Evolutionary conservation across 1,284 basidiomycete genomes (phyloP).

Genomic region (Ceratobasidium sp.): DNA sequence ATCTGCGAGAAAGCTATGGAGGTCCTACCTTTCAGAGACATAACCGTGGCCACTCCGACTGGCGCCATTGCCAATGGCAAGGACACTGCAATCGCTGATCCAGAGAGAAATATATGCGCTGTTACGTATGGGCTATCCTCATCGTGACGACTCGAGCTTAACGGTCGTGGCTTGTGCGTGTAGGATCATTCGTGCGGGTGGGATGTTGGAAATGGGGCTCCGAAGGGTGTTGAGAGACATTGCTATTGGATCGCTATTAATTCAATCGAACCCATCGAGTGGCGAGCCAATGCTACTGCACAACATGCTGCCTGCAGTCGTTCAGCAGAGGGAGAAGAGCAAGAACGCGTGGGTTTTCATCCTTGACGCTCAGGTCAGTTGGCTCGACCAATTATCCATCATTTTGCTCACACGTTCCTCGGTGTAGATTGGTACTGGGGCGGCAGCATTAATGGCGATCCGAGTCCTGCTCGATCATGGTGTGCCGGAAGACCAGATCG

Average conservation of each 20-base stretch:
- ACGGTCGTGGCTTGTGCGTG: background rate
- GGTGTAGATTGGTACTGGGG: conserved; percentile 91
- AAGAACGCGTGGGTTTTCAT: conserved; percentile 84
- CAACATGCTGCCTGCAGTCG: conserved; percentile 76
- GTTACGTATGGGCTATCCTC: conserved; percentile 64
- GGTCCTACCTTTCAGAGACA: conserved; percentile 75
- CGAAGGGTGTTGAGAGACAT: conserved; percentile 88
- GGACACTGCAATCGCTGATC: conserved; percentile 60
- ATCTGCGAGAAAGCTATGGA: conserved; percentile 88
- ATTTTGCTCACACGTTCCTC: conserved; percentile 10
- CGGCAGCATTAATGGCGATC: conserved; percentile 95
- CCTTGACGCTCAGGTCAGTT: conserved; percentile 84
- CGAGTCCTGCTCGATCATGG: conserved; percentile 96
- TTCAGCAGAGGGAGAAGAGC: conserved; percentile 74
- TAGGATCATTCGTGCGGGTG: conserved; percentile 61
- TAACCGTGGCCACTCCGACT: conserved; percentile 75
- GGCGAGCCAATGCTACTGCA: conserved; percentile 92
- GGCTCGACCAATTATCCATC: background rate
- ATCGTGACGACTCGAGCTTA: background rate
- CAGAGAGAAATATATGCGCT: conserved; percentile 33
- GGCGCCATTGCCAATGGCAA: conserved; percentile 70
- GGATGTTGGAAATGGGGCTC: conserved; percentile 91
- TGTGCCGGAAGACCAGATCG: conserved; percentile 83
- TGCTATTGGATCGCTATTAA: conserved; percentile 82
- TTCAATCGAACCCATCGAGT: conserved; percentile 85